Evolutionary conservation across 331 rosid genomes (phyloP).

Genomic region (Rhamnella rubrinervis): DNA sequence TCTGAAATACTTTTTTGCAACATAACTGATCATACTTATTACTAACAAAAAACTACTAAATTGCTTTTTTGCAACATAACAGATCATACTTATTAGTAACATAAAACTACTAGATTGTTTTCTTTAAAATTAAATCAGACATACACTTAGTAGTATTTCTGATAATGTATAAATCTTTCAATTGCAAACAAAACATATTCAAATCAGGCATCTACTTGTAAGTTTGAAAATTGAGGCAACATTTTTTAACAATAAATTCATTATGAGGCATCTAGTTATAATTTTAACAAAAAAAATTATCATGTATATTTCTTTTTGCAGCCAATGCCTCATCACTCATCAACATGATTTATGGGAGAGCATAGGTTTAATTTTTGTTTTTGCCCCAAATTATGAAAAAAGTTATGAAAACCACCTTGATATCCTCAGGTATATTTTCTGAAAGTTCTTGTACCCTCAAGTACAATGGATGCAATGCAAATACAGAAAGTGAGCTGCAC

Average conservation of each 20-base stretch:
- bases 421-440: conserved; percentile 61
- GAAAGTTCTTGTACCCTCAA: conserved; percentile 91
- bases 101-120: no score
- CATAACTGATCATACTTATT: not conserved
- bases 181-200: not conserved
- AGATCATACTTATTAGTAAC: not conserved
- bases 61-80: not conserved
- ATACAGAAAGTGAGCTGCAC: conserved; percentile 93
- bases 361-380: not conserved
- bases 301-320: not conserved
- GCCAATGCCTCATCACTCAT: conserved; percentile 4
- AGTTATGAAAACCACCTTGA: conserved; percentile 54
- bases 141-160: not conserved
- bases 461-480: conserved; percentile 93
- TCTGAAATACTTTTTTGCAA: not conserved
- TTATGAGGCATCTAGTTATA: not conserved
- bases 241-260: not conserved
- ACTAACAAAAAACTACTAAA: not conserved
- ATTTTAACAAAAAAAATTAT: not conserved
- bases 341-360: conserved; percentile 4
- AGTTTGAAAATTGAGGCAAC: no score
- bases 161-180: not conserved
- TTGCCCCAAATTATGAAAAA: conserved; percentile 9
- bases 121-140: no score
- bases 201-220: no score